Evolutionary conservation across 306 rosid genomes (phyloP).

Genomic region (Fragaria vesca): DNA sequence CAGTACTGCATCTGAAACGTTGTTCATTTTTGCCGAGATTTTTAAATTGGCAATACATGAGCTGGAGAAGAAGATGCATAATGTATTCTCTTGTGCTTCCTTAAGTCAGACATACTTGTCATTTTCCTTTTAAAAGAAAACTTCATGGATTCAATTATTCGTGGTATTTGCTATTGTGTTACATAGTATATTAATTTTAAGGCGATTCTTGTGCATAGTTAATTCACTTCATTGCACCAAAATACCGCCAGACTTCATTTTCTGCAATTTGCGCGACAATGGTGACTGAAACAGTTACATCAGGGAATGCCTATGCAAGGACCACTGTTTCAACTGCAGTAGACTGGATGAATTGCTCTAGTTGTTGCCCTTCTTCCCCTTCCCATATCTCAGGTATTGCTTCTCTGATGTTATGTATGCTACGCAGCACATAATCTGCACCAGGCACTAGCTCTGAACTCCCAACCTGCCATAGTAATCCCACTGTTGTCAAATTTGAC

Average conservation of each 20-base stretch:
- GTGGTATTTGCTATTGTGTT: neutral
- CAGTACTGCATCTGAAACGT: neutral
- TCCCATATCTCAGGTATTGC: slow-evolving; percentile 83
- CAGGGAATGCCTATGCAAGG: slow-evolving; percentile 26
- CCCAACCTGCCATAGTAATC: slow-evolving; percentile 62
- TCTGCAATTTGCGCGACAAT: neutral
- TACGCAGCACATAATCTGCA: slow-evolving; percentile 72
- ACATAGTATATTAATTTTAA: neutral
- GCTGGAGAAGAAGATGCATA: neutral
- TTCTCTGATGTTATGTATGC: slow-evolving; percentile 86
- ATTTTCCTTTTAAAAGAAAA: neutral
- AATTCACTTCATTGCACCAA: slow-evolving; percentile 11
- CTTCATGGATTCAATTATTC: neutral
- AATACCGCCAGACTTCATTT: neutral
- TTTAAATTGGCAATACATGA: neutral
- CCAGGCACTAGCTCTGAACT: slow-evolving; percentile 62
- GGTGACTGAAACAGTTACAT: neutral
- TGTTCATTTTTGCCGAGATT: neutral
- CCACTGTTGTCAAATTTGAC: neutral
- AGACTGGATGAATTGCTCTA: slow-evolving; percentile 35
- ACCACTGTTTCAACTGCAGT: slow-evolving; percentile 37
- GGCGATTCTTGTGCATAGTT: neutral
- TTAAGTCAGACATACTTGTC: neutral
- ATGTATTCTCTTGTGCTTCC: neutral
- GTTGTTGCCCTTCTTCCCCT: slow-evolving; percentile 27